These are phyloP conservation scores for Phytopythium delawarense DNA, from an alignment of 352 stramenopile genomes.

Conservation along the genomic window DNA sequence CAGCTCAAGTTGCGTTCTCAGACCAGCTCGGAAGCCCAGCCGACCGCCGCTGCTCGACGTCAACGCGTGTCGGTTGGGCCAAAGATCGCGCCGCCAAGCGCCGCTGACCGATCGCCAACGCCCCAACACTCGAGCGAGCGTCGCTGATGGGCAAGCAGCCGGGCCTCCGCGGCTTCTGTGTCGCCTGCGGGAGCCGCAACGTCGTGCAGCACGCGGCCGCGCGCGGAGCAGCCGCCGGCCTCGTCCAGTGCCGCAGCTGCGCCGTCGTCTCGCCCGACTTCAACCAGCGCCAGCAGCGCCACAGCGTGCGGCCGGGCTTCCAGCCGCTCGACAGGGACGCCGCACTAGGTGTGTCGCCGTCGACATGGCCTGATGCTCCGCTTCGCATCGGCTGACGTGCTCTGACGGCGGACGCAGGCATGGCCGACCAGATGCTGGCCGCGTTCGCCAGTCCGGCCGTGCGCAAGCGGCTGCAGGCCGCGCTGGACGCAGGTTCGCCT, in stretches of 20 bases:
- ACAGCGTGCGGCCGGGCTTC: slow-evolving; percentile 21
- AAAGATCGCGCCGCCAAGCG: slow-evolving; percentile 6
- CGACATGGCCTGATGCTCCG: too few relatives aligned
- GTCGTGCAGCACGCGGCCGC: slow-evolving; percentile 10
- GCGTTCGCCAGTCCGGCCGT: slow-evolving; percentile 34
- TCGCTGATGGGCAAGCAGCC: slow-evolving; percentile 11
- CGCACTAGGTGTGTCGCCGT: slow-evolving; percentile 15
- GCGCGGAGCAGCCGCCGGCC: background rate
- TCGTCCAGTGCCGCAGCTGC: slow-evolving; percentile 34
- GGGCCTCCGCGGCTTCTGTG: slow-evolving; percentile 35
- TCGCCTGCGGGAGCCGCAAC: slow-evolving; percentile 47
- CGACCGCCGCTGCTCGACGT: background rate
- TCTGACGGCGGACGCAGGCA: slow-evolving; percentile 15
- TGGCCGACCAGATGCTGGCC: slow-evolving; percentile 46
- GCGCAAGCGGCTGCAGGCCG: slow-evolving; percentile 34
- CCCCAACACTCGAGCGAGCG: background rate
- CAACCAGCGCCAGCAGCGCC: slow-evolving; percentile 20
- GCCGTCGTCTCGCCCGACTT: slow-evolving; percentile 46
- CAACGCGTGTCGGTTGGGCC: background rate
- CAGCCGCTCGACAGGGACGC: slow-evolving; percentile 22
- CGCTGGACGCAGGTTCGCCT: slow-evolving; percentile 26
- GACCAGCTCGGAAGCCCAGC: background rate
- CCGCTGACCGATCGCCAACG: background rate
- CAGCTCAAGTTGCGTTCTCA: background rate
- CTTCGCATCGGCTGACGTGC: too few relatives aligned